These are phyloP conservation scores for Umbelopsis sp. DNA, from an alignment of 192 early-diverging fungal species.

Conservation along the genomic window DNA sequence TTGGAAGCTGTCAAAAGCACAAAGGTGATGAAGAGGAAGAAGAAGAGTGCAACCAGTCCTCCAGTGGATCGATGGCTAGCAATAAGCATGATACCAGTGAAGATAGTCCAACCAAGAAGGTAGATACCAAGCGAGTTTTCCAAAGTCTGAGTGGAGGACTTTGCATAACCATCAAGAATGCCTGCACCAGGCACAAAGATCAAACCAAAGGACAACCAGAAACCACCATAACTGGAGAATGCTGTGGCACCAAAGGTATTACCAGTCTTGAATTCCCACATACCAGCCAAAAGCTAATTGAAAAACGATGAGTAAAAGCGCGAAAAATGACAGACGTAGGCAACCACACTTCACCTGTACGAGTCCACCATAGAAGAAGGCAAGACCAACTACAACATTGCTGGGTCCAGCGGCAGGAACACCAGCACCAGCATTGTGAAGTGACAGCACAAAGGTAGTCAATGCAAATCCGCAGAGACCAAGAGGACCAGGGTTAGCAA, in stretches of 20 bases:
- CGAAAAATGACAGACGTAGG: slow-evolving; percentile 5
- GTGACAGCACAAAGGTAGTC: slow-evolving; percentile 74
- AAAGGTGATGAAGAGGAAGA: slow-evolving; percentile 67
- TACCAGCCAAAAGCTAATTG: slow-evolving; percentile 65
- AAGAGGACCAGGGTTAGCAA: slow-evolving; percentile 65
- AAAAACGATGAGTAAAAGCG: not conserved
- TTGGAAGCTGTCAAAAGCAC: slow-evolving; percentile 67
- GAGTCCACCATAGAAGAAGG: slow-evolving; percentile 77
- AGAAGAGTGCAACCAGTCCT: slow-evolving; percentile 68
- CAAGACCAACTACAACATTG: slow-evolving; percentile 67
- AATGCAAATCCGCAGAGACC: slow-evolving; percentile 65
- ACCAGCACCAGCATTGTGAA: slow-evolving; percentile 73
- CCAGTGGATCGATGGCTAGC: slow-evolving; percentile 66
- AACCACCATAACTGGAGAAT: slow-evolving; percentile 68
- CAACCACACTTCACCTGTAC: slow-evolving; percentile 50
- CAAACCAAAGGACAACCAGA: slow-evolving; percentile 51
- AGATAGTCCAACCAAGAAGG: slow-evolving; percentile 69
- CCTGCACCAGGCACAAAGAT: slow-evolving; percentile 62
- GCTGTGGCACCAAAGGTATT: slow-evolving; percentile 86
- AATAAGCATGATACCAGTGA: slow-evolving; percentile 73
- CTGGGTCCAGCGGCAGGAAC: slow-evolving; percentile 56
- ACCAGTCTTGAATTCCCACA: slow-evolving; percentile 77
- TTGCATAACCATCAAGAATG: slow-evolving; percentile 42
- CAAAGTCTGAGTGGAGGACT: slow-evolving; percentile 31
- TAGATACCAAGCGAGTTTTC: slow-evolving; percentile 61